Conservation (phyloP, 371 early-diverging fungal species). For the Chytridium lagenaria region DNA sequence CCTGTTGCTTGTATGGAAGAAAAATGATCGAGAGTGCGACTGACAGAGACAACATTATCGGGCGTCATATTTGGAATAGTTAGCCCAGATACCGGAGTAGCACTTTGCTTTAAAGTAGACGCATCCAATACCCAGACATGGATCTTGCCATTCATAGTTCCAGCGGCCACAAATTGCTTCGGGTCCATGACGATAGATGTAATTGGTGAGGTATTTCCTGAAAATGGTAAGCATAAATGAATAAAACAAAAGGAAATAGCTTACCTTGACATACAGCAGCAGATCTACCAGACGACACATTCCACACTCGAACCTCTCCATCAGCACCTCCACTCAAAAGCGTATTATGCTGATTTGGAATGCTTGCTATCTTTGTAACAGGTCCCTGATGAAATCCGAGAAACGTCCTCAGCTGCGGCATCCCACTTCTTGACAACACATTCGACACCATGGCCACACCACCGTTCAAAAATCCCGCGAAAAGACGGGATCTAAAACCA, state of each 20-base stretch:
- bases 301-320: conserved; percentile 46
- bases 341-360: conserved; percentile 21
- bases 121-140: conserved; percentile 33
- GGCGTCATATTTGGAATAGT: too few relatives aligned
- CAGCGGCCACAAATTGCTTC: conserved; percentile 37
- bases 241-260: not conserved
- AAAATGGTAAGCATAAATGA: not conserved
- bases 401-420: conserved; percentile 16
- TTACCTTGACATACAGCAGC: conserved; percentile 19
- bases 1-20: too few relatives aligned
- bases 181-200: conserved; percentile 27
- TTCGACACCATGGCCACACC: conserved; percentile 37
- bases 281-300: conserved; percentile 25
- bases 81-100: not conserved
- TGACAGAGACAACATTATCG: too few relatives aligned
- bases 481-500: conserved; percentile 32
- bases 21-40: too few relatives aligned
- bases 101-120: not conserved
- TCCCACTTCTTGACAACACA: conserved; percentile 22
- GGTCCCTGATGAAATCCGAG: conserved; percentile 39
- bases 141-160: conserved; percentile 24
- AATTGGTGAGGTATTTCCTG: conserved; percentile 14
- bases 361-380: conserved; percentile 38
- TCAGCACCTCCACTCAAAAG: conserved; percentile 43
- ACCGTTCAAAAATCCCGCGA: conserved; percentile 42